Evolutionary conservation across 139 green algal genomes (phyloP).

Genomic region (Ettlia oleoabundans): DNA sequence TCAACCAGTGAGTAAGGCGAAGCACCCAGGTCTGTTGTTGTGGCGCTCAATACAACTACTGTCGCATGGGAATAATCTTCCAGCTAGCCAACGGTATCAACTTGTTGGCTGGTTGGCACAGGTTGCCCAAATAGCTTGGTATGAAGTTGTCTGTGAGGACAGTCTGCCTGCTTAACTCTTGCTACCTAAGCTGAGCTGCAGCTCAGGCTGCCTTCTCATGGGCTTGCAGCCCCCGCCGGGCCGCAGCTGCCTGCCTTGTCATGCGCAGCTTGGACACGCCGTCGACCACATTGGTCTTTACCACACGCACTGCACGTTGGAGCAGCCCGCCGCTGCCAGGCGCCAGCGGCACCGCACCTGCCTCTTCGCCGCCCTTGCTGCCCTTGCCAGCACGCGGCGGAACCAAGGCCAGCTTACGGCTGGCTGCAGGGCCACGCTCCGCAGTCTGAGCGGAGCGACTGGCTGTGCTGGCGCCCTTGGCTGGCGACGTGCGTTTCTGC

Average conservation of each 20-base stretch:
- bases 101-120: no score
- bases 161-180: no score
- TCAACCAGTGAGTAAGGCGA: no score
- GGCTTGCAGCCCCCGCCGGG: not conserved
- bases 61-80: no score
- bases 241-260: not conserved
- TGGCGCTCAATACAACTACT: no score
- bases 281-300: not conserved
- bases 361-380: not conserved
- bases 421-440: not conserved
- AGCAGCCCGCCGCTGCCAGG: not conserved
- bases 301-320: not conserved
- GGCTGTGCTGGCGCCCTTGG: not conserved
- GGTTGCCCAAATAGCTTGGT: no score
- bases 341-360: not conserved
- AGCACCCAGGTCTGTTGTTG: no score
- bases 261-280: not conserved
- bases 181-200: no score
- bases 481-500: conserved; percentile 13
- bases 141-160: no score
- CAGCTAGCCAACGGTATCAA: no score
- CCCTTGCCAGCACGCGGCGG: not conserved
- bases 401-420: not conserved
- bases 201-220: not conserved
- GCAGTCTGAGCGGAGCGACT: not conserved